Evolutionary conservation across 108 stramenopile genomes (phyloP).

Genomic region (Fistulifera pelliculosa): DNA sequence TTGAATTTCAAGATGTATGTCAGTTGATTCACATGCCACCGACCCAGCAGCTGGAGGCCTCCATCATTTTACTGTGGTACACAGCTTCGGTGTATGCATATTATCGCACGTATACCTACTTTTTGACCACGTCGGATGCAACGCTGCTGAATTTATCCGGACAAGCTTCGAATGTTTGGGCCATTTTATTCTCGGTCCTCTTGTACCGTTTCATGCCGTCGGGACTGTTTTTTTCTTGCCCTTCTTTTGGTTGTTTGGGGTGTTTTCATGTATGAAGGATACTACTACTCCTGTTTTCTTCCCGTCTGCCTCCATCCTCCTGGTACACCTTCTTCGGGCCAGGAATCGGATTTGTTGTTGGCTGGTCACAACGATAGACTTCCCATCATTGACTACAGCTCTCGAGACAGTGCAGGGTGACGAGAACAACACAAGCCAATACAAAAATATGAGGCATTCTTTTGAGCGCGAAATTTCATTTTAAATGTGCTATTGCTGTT

Average conservation of each 20-base stretch:
- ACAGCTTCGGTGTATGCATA: conserved; percentile 25
- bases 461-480: too few relatives aligned
- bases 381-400: too few relatives aligned
- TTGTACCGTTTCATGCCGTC: conserved; percentile 29
- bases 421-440: too few relatives aligned
- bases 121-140: conserved; percentile 55
- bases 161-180: conserved; percentile 61
- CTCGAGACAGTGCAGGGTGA: too few relatives aligned
- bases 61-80: conserved; percentile 36
- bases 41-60: conserved; percentile 2
- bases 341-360: too few relatives aligned
- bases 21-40: too few relatives aligned
- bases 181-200: conserved; percentile 47
- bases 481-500: too few relatives aligned
- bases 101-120: conserved; percentile 43
- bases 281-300: neutral
- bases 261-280: conserved; percentile 76
- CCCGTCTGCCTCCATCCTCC: too few relatives aligned
- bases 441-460: too few relatives aligned
- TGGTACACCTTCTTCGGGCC: too few relatives aligned
- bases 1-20: conserved; percentile 24
- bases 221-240: conserved; percentile 72
- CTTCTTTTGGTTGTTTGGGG: conserved; percentile 66
- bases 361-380: too few relatives aligned
- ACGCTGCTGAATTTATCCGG: conserved; percentile 61